Percentiles rank a stretch among this genome's conserved stretches.
Conservation (phyloP, 768 basidiomycete genomes). For the Mycena chlorophos region DNA sequence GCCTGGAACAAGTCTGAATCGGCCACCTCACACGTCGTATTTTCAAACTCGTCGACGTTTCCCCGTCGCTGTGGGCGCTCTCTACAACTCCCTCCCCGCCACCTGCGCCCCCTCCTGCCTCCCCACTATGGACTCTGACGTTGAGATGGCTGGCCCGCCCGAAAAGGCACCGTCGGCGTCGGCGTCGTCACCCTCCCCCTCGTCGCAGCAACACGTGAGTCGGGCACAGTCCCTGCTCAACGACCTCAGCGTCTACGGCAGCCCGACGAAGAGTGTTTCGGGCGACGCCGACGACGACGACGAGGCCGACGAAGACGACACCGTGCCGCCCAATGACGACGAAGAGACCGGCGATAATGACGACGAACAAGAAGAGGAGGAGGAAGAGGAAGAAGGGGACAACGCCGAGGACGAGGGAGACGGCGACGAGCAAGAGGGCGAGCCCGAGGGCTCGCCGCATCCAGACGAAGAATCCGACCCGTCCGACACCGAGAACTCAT, state of each 20-base stretch:
- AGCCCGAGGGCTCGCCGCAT: not conserved
- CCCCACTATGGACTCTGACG: slow-evolving; percentile 28
- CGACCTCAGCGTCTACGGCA: slow-evolving; percentile 20
- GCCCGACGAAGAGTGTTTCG: slow-evolving; percentile 22
- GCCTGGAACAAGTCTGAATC: not conserved
- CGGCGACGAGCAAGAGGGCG: slow-evolving; percentile 11
- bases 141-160: slow-evolving; percentile 26
- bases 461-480: slow-evolving; percentile 12
- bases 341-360: slow-evolving; percentile 6
- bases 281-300: slow-evolving; percentile 15
- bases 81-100: not conserved
- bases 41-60: not conserved
- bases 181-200: not conserved
- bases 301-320: too few relatives aligned
- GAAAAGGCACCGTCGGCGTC: not conserved
- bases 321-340: slow-evolving; percentile 15
- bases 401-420: slow-evolving; percentile 23
- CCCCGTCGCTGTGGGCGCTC: not conserved
- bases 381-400: slow-evolving; percentile 2
- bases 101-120: not conserved
- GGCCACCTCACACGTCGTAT: not conserved
- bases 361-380: slow-evolving; percentile 9
- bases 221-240: slow-evolving; percentile 18
- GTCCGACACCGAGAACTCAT: slow-evolving; percentile 16
- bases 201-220: slow-evolving; percentile 17